Conservation (phyloP, 352 stramenopile species). For the Globisporangium takayamanum region DNA sequence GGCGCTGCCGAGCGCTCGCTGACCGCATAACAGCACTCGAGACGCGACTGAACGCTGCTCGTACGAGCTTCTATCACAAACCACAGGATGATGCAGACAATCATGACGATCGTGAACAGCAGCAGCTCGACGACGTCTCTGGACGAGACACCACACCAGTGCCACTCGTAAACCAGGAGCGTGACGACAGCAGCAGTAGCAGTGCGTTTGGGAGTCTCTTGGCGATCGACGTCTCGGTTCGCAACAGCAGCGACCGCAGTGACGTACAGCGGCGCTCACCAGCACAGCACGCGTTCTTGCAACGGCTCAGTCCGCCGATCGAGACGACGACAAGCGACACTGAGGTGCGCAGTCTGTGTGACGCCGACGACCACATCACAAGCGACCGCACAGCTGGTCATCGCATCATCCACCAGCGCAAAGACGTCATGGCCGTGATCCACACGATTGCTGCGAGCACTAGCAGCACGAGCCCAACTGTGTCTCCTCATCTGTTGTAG, state of each 20-base stretch:
- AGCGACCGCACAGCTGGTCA: conserved; percentile 10
- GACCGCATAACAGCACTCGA: conserved; percentile 40
- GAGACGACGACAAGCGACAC: neutral
- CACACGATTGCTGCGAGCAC: conserved; percentile 2
- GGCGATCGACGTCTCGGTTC: conserved; percentile 12
- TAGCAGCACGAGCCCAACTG: too few species aligned
- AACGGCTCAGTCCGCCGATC: conserved; percentile 18
- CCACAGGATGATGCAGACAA: neutral
- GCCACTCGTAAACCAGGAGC: neutral
- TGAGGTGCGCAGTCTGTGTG: neutral
- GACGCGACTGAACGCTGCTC: conserved; percentile 13
- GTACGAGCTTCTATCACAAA: conserved; percentile 26
- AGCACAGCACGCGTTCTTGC: conserved; percentile 61
- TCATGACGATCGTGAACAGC: neutral
- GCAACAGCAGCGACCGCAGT: neutral
- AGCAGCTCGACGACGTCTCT: neutral
- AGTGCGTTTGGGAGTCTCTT: conserved; percentile 6
- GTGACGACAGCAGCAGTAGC: neutral
- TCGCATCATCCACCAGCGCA: conserved; percentile 27
- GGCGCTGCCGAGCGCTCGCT: conserved; percentile 23
- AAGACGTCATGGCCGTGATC: conserved; percentile 26
- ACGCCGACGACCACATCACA: neutral
- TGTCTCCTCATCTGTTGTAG: too few species aligned
- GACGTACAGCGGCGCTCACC: conserved; percentile 27
- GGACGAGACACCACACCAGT: too few species aligned